Percentiles rank a stretch among this genome's conserved stretches.
These are phyloP conservation scores for Pseudogymnoascus sp. DNA, from an alignment of 2,329 filamentous ascomycete species.

Conservation along the genomic window DNA sequence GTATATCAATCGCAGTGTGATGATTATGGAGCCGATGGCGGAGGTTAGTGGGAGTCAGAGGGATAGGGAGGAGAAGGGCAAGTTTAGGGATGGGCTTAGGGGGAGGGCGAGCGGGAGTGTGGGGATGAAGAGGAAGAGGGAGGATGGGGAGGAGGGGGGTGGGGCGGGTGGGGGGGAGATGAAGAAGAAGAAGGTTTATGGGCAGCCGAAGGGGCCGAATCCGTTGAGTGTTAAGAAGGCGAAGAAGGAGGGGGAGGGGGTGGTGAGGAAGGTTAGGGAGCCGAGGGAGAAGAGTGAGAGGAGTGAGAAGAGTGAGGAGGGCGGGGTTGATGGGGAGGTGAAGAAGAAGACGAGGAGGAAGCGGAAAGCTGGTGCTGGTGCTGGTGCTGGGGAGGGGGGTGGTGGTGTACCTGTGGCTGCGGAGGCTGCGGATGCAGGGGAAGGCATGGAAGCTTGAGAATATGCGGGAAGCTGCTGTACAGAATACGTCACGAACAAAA, in stretches of 20 bases:
- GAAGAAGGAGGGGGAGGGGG: constrained; percentile 36
- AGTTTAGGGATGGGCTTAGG: constrained; percentile 61
- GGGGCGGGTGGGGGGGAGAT: constrained; percentile 19
- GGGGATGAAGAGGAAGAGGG: constrained; percentile 32
- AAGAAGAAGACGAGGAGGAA: constrained; percentile 34
- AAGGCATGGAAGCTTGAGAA: not conserved
- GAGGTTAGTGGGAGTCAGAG: constrained; percentile 53
- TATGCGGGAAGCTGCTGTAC: not conserved
- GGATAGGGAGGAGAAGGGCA: constrained; percentile 60
- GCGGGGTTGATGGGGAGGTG: not conserved
- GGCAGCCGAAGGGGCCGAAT: constrained; percentile 58
- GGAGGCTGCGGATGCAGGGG: not conserved
- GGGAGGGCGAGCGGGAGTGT: constrained; percentile 28
- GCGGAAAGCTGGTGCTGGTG: constrained; percentile 21
- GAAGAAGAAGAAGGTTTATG: constrained; percentile 48
- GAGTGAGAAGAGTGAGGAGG: constrained; percentile 21
- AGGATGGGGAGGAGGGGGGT: constrained; percentile 17
- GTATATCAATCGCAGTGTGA: constrained; percentile 70
- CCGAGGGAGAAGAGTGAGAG: constrained; percentile 25
- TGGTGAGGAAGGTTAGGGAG: constrained; percentile 19
- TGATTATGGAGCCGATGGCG: constrained; percentile 72
- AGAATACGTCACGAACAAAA: not conserved
- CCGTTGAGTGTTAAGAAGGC: constrained; percentile 62
- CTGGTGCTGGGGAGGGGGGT: not conserved
- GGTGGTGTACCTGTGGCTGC: constrained; percentile 3